Evolutionary conservation across 352 stramenopile genomes (phyloP).

Genomic region (Paralagenidium karlingii): DNA sequence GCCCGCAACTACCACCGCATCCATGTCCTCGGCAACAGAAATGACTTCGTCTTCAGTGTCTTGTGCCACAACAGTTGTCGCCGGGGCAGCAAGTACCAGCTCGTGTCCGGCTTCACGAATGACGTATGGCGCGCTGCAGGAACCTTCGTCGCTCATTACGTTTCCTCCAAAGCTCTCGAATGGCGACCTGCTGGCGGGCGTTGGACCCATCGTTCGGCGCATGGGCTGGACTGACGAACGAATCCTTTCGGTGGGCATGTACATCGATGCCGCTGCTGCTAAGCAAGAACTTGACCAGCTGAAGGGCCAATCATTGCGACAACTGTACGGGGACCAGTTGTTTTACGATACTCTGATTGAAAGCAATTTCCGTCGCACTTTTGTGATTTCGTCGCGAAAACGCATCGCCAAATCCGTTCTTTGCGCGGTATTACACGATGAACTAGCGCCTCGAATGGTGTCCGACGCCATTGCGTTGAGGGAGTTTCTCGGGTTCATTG

Average conservation of each 20-base stretch:
- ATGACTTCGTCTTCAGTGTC: too few relatives aligned
- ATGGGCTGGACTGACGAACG: slow-evolving; percentile 77
- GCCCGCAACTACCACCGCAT: background rate
- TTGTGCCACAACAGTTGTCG: too few relatives aligned
- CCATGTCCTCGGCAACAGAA: background rate
- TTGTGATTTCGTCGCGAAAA: slow-evolving; percentile 68
- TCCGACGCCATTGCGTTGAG: slow-evolving; percentile 24
- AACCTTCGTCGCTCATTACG: slow-evolving; percentile 63
- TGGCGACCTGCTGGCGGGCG: slow-evolving; percentile 56
- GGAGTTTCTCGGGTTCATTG: slow-evolving; percentile 60
- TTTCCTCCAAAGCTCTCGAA: slow-evolving; percentile 67
- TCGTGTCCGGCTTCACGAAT: slow-evolving; percentile 48
- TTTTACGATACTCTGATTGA: slow-evolving; percentile 58
- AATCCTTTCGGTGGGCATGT: slow-evolving; percentile 65
- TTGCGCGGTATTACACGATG: slow-evolving; percentile 45
- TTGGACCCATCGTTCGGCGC: slow-evolving; percentile 57
- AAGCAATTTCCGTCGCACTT: slow-evolving; percentile 54
- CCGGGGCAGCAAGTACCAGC: too few relatives aligned
- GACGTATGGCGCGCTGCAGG: slow-evolving; percentile 55
- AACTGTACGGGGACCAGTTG: slow-evolving; percentile 35
- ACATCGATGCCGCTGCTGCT: slow-evolving; percentile 56
- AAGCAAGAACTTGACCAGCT: slow-evolving; percentile 42
- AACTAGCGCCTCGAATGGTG: slow-evolving; percentile 55
- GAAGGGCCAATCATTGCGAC: slow-evolving; percentile 30
- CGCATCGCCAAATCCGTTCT: slow-evolving; percentile 64